These are phyloP conservation scores for Udeniomyces megalosporus DNA, from an alignment of 768 basidiomycete genomes.

Conservation along the genomic window DNA sequence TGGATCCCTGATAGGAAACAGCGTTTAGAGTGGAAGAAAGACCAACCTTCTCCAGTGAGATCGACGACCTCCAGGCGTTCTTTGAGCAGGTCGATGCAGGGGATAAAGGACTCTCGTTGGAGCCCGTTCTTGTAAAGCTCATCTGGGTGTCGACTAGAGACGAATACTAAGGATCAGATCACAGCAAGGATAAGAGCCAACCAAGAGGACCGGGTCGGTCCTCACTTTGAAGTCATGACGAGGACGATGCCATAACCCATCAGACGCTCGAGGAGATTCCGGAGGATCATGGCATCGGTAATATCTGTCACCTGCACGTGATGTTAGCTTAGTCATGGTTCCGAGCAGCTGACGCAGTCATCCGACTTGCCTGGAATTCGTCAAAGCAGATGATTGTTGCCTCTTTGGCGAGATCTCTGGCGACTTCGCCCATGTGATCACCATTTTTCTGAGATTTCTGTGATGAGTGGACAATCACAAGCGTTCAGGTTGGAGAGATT, in stretches of 20 bases:
- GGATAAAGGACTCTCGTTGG: slow-evolving; percentile 83
- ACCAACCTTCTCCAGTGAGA: slow-evolving; percentile 39
- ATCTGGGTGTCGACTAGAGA: slow-evolving; percentile 76
- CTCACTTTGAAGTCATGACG: slow-evolving; percentile 94
- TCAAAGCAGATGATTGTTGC: slow-evolving; percentile 85
- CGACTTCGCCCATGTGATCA: slow-evolving; percentile 69
- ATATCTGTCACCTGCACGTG: slow-evolving; percentile 71
- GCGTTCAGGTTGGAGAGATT: no score
- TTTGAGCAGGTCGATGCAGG: slow-evolving; percentile 87
- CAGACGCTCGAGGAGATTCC: slow-evolving; percentile 72
- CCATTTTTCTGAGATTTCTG: slow-evolving; percentile 48
- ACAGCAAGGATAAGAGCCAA: neutral
- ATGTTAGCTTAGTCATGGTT: no score
- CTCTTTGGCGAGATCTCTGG: slow-evolving; percentile 67
- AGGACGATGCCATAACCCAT: slow-evolving; percentile 77
- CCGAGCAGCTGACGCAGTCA: neutral
- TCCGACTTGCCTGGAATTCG: slow-evolving; percentile 68
- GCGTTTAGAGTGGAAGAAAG: neutral
- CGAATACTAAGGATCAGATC: neutral
- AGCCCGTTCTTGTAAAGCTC: slow-evolving; percentile 98
- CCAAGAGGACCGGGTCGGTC: neutral
- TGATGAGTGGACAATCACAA: no score
- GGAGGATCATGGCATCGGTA: slow-evolving; percentile 92
- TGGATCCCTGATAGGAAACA: no score
- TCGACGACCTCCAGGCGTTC: slow-evolving; percentile 71